Base-by-base conservation (phyloP, 345 rosid genomes). In the Garcia nutans region DNA sequence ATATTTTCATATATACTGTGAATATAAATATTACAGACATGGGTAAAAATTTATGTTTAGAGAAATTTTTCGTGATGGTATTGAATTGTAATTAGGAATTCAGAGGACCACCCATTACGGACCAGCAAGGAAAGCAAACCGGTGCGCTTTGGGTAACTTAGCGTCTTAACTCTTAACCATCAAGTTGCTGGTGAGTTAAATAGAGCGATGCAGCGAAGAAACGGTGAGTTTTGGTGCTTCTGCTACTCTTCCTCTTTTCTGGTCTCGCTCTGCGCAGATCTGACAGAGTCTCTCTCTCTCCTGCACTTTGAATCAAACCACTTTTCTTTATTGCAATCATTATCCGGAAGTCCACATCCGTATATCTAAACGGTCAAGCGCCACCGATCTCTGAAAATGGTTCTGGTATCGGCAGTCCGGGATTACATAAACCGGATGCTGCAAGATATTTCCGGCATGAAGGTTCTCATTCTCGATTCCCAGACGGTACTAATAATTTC, bases 381-480 rank as follows among this genome's bases (percentile, higher is more conserved):
- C 11, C 28, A 7, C 71, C 42, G 24, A n/a, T 23, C 5, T 41
- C 65, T 10, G 24, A 42, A 79, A 74, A 93, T 96, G 98, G 99
- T 92, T 72, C 79, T 93, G 72, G 89, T 93, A 24, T 77, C 92
- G 62, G 91, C 98, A 20, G 94, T 74, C 33, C 97, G 98, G 64
- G 96, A 96, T 82, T 96, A 96, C 86, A 73, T 93, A 68, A 90
- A 93, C 78, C 91, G 99, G 81, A 92, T 93, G 98, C 79, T 96
- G 81, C 96, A 93, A 78, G 98, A 92, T 75, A 93, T 92, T 82
- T 89, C 98, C 85, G 99, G 99, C 87, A 96, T 96, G 99, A 93
- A 96, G 82, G 99, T 96, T 72, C 98, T 96, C 85, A 89, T 96
- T 75, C 98, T 93, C 69, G 99, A 96, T 78, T 87, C 94, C 61